A percentile compares a stretch with the other conserved stretches of the same genome.
phyloP scores from a whole-genome alignment of 1,284 basidiomycete species.

The Cryptococcus maquisensis region DNA sequence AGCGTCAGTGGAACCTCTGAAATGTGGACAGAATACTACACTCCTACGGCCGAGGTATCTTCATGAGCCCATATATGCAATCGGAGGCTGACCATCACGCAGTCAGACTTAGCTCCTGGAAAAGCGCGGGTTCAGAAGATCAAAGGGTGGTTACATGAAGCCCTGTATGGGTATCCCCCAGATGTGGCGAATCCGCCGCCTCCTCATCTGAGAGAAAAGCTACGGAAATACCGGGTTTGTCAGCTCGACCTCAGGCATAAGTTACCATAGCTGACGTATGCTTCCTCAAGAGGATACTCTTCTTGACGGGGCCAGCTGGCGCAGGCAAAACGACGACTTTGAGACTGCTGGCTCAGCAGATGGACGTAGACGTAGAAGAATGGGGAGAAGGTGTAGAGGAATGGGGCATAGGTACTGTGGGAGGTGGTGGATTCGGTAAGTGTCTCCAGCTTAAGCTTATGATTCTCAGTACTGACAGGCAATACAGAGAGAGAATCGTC shows the following conservation, averaged over 20 bases:
- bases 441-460: neutral
- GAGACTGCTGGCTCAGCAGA: constrained; percentile 66
- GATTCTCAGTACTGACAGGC: neutral
- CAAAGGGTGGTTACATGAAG: constrained; percentile 76
- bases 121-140: constrained; percentile 81
- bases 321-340: constrained; percentile 85
- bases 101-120: constrained; percentile 84
- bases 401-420: constrained; percentile 29
- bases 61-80: neutral
- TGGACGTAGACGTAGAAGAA: constrained; percentile 77
- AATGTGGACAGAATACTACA: constrained; percentile 75
- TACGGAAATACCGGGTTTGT: constrained; percentile 73
- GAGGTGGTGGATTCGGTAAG: neutral
- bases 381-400: constrained; percentile 59
- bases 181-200: constrained; percentile 24
- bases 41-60: constrained; percentile 62
- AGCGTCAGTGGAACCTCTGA: constrained; percentile 3
- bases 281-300: constrained; percentile 65
- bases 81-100: constrained; percentile 1
- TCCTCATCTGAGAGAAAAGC: constrained; percentile 52
- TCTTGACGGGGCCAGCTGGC: constrained; percentile 83
- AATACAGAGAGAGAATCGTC: constrained; percentile 57
- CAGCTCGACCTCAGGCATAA: neutral
- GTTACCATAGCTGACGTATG: neutral
- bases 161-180: constrained; percentile 57